Base-by-base conservation (phyloP, 169 alveolate genomes). In the Plasmodium inui region DNA sequence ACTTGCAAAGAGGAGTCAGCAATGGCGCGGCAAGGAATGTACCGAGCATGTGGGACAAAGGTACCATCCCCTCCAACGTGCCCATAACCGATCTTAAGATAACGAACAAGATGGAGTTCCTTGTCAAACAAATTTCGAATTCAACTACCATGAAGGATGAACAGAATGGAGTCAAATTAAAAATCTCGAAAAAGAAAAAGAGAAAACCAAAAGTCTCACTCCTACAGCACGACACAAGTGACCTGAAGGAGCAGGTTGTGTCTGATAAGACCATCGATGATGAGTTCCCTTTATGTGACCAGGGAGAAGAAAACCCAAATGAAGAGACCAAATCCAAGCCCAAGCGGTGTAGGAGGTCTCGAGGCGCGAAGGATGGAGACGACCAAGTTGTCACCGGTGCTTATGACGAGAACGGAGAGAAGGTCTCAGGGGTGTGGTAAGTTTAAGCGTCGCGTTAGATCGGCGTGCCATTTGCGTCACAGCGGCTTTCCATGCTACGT, bases 351-450 rank as follows among this genome's bases (percentile, higher is more conserved):
- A 88, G 55, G 72, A 88, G 73, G 73, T 30, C 46, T 3, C 32
- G 17, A 19, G 94, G 71, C n/a, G 19, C 32, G 53, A 79, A 55
- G 12, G 41, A 57, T 8, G 89, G 94, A 22, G 82, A 39, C 4
- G 94, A 79, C 34, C 80, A 88, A 37, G 82, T 88, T 3, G 90
- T 79, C 53, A 88, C 94, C 22, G 94, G 94, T 10, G 94, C 94
- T 6, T 88, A 88, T 53, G 73, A 88, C 44, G 94, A 88, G 53
- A 88, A 88, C 76, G 94, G 94, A 7, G 94, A 88, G 12, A 88
- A 88, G 55, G 88, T 88, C 8, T 88, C 94, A 0, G 94, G 94
- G 10, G 94, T 88, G 0, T 88, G 94, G 94, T 88, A 88, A 26
- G 94, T 22, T 19, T 3, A n/a, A 22, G 22, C 17, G 30, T 10